Conservation (phyloP, 2,329 filamentous ascomycete species). For the Trichoderma cornu-damae region DNA sequence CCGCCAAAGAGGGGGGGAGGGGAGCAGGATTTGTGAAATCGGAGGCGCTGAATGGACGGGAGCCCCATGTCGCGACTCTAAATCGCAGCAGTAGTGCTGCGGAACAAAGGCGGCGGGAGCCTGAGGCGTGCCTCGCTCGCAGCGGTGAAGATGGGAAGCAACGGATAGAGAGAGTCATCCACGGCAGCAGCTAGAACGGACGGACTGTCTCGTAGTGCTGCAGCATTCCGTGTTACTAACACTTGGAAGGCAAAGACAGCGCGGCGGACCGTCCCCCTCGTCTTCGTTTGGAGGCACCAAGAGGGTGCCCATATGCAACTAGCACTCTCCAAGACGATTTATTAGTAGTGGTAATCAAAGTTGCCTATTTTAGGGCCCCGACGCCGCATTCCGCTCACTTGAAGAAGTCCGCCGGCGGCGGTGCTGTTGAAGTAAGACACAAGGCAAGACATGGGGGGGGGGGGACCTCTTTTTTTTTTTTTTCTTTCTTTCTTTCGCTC, state of each 20-base stretch:
- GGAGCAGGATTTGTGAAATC: not conserved
- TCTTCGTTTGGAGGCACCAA: not conserved
- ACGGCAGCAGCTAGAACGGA: not conserved
- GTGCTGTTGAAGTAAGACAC: not conserved
- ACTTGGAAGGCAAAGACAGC: slow-evolving; percentile 7
- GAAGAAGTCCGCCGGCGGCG: not conserved
- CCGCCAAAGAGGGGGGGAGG: not conserved
- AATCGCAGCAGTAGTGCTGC: not conserved
- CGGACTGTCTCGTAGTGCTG: slow-evolving; percentile 9
- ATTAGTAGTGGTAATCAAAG: not conserved
- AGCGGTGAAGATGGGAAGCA: slow-evolving; percentile 8
- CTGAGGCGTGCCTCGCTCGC: not conserved
- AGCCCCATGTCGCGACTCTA: not conserved
- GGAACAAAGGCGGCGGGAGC: not conserved
- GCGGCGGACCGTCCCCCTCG: not conserved
- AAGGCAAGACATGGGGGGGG: not conserved
- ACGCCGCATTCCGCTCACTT: not conserved
- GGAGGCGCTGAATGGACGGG: not conserved
- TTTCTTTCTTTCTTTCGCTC: not conserved
- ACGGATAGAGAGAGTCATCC: not conserved
- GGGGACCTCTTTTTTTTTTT: no score
- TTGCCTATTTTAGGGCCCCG: slow-evolving; percentile 5
- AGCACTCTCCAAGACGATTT: not conserved
- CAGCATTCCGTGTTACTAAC: slow-evolving; percentile 11
- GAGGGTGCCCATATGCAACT: not conserved